Evolutionary conservation across 2,329 filamentous ascomycete genomes (phyloP).

Genomic region (Thielaviopsis musarum): DNA sequence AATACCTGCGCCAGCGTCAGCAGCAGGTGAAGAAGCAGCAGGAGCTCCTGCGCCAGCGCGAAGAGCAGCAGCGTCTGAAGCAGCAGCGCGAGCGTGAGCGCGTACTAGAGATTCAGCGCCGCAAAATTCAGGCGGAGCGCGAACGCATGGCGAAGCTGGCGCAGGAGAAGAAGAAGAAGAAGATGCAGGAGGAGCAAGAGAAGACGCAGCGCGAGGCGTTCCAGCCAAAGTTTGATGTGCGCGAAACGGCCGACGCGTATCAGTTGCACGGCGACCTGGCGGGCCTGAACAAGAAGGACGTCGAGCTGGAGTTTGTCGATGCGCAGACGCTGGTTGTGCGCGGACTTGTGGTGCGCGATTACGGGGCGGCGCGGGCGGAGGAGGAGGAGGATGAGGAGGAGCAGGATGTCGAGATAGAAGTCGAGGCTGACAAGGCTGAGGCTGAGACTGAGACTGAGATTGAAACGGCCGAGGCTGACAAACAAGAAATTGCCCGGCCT

Average conservation of each 20-base stretch:
- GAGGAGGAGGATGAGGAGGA: neutral
- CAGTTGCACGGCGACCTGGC: conserved; percentile 56
- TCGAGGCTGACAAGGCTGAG: conserved; percentile 17
- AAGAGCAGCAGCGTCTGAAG: neutral
- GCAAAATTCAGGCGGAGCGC: neutral
- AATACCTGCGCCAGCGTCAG: conserved; percentile 10
- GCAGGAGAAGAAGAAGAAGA: neutral
- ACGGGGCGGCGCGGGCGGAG: neutral
- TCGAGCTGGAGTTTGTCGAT: conserved; percentile 54
- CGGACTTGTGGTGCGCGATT: conserved; percentile 21
- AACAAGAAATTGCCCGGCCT: conserved; percentile 13
- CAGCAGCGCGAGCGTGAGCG: neutral
- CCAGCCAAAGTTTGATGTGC: conserved; percentile 39
- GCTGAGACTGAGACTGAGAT: neutral
- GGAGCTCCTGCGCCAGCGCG: neutral
- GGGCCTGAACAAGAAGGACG: conserved; percentile 47
- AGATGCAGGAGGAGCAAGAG: neutral
- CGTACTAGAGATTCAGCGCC: neutral
- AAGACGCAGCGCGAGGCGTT: conserved; percentile 1
- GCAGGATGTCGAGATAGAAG: conserved; percentile 23
- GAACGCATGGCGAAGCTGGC: neutral
- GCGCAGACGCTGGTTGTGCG: conserved; percentile 45
- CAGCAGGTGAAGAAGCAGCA: neutral
- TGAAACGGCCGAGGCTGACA: conserved; percentile 20
- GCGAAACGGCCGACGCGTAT: conserved; percentile 43